phyloP scores from a whole-genome alignment of 495 filamentous ascomycete species.

The Tuber microsphaerosporum region DNA sequence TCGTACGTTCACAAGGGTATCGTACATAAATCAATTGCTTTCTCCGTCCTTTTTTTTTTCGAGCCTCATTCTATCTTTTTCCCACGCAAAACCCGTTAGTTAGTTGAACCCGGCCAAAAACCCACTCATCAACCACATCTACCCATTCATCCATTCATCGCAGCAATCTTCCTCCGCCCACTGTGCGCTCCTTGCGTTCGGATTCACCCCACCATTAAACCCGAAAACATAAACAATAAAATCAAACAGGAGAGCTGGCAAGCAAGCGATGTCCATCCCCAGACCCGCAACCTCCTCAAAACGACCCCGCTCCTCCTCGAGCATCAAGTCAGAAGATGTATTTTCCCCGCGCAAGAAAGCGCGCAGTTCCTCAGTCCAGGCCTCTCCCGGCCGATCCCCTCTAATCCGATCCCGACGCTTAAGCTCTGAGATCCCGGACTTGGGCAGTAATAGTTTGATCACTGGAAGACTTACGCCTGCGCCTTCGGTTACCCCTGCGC shows the following conservation, averaged over 20 bases:
- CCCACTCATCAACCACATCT: not conserved
- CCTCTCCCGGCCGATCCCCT: conserved; percentile 20
- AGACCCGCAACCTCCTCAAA: conserved; percentile 20
- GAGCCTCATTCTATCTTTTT: not conserved
- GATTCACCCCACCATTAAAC: not conserved
- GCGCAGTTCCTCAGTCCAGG: conserved; percentile 12
- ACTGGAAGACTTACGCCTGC: not conserved
- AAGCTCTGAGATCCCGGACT: conserved; percentile 13
- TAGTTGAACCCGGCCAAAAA: not conserved
- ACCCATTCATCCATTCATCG: not conserved
- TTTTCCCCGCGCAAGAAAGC: conserved; percentile 19
- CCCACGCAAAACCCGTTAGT: not conserved
- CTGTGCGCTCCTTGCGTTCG: not conserved
- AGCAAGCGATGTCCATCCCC: not conserved
- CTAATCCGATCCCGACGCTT: conserved; percentile 23
- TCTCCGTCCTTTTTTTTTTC: not conserved
- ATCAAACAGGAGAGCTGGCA: not conserved
- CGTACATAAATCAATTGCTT: not conserved
- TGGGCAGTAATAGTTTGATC: not conserved
- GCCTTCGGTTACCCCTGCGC: not conserved
- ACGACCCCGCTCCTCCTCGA: conserved; percentile 22
- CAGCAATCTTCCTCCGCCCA: not conserved
- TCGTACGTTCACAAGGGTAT: not conserved
- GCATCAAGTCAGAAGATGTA: conserved; percentile 3
- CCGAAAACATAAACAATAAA: not conserved